Percentiles rank a stretch among this genome's conserved stretches.
Evolutionary conservation across 805 yeast species (phyloP).

Genomic region (Ogataea thermomethanolica): DNA sequence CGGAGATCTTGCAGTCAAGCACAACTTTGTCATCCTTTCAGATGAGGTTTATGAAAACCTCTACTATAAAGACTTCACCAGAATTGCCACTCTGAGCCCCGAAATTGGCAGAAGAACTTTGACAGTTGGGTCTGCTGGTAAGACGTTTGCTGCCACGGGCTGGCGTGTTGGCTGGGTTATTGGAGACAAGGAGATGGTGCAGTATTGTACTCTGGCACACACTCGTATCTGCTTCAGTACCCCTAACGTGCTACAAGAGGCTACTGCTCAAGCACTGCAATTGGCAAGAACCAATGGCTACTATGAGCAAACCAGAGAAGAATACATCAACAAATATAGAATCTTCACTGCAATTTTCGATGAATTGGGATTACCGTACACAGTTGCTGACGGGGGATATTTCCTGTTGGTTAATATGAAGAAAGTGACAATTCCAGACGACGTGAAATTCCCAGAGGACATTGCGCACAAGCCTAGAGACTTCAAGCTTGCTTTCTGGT

Average conservation of each 20-base stretch:
- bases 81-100: slow-evolving; percentile 80
- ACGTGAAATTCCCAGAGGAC: slow-evolving; percentile 61
- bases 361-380: slow-evolving; percentile 83
- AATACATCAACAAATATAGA: slow-evolving; percentile 68
- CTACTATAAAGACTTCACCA: slow-evolving; percentile 68
- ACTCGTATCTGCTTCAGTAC: slow-evolving; percentile 90
- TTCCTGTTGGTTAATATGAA: slow-evolving; percentile 85
- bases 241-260: slow-evolving; percentile 91
- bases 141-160: slow-evolving; percentile 97
- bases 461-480: slow-evolving; percentile 71
- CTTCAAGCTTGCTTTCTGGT: slow-evolving; percentile 88
- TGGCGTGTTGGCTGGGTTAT: slow-evolving; percentile 98
- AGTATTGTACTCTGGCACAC: slow-evolving; percentile 84
- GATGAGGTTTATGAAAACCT: slow-evolving; percentile 96
- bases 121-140: slow-evolving; percentile 96
- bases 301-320: slow-evolving; percentile 64
- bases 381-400: slow-evolving; percentile 90
- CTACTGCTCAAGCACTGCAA: slow-evolving; percentile 73
- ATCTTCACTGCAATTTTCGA: slow-evolving; percentile 77
- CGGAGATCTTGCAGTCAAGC: slow-evolving; percentile 80
- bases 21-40: slow-evolving; percentile 77
- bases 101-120: slow-evolving; percentile 76
- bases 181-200: slow-evolving; percentile 77
- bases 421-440: slow-evolving; percentile 74
- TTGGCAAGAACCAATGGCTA: slow-evolving; percentile 61